These are phyloP conservation scores for Yamadazyma kitorensis DNA, from an alignment of 805 yeast species.

Conservation along the genomic window DNA sequence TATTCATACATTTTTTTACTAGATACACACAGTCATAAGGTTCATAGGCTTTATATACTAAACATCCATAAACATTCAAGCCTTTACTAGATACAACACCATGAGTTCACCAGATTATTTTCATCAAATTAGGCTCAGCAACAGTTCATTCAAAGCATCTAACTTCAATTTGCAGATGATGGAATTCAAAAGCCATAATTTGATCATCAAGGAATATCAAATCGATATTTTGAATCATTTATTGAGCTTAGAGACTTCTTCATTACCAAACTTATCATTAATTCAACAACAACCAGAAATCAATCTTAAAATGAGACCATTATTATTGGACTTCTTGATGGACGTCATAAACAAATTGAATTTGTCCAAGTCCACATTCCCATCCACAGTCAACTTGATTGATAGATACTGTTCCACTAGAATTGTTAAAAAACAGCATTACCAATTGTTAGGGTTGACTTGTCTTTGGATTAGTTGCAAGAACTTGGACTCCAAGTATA, in stretches of 20 bases:
- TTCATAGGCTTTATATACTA: too few species aligned
- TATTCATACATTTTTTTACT: too few species aligned
- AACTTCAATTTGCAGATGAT: conserved; percentile 41
- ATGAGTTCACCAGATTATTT: conserved; percentile 29
- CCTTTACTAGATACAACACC: conserved; percentile 1
- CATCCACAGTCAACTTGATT: conserved; percentile 42
- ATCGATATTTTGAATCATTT: conserved; percentile 39
- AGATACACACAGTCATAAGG: too few species aligned
- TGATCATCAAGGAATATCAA: conserved; percentile 44
- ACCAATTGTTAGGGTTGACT: conserved; percentile 43
- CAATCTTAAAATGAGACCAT: conserved; percentile 42
- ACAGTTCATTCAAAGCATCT: conserved; percentile 35
- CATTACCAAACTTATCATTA: conserved; percentile 30
- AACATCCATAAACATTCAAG: neutral
- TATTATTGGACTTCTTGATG: conserved; percentile 42
- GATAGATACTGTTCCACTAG: conserved; percentile 45
- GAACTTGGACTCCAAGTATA: conserved; percentile 53
- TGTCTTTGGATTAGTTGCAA: conserved; percentile 45
- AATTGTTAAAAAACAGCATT: conserved; percentile 44
- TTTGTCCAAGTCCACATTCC: conserved; percentile 40
- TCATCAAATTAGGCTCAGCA: conserved; percentile 30
- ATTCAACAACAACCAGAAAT: conserved; percentile 48
- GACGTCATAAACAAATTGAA: conserved; percentile 42
- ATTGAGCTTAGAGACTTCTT: conserved; percentile 24
- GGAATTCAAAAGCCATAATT: conserved; percentile 47